Percentiles rank a stretch among this genome's conserved stretches.
These are phyloP conservation scores for Blastomyces silverae DNA, from an alignment of 2,329 filamentous ascomycete species.

Conservation along the genomic window DNA sequence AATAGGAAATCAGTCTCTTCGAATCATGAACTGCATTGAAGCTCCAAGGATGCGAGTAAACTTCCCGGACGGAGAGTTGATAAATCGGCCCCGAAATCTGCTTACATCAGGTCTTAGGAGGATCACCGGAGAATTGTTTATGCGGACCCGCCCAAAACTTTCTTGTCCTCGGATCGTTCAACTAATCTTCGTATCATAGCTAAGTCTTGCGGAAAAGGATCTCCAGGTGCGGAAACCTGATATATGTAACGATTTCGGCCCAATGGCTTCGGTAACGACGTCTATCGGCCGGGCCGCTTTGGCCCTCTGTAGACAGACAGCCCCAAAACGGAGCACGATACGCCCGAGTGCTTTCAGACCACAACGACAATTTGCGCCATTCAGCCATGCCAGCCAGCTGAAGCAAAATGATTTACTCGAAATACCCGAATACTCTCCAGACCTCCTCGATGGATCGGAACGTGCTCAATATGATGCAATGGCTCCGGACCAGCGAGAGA, in stretches of 20 bases:
- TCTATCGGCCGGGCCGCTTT: conserved; percentile 35
- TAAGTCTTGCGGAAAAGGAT: background rate
- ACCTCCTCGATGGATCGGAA: conserved; percentile 4
- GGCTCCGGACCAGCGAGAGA: conserved; percentile 29
- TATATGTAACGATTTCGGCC: conserved; percentile 20
- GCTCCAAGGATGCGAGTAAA: background rate
- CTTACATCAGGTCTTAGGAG: background rate
- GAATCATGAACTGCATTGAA: background rate
- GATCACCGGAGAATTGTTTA: background rate
- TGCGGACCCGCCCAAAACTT: background rate
- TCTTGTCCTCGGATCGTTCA: background rate
- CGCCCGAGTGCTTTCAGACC: conserved; percentile 11
- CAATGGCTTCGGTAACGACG: conserved; percentile 38
- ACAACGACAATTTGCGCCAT: conserved; percentile 5
- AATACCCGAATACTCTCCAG: conserved; percentile 10
- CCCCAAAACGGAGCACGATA: conserved; percentile 18
- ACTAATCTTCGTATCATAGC: background rate
- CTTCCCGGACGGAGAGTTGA: background rate
- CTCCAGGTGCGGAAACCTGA: background rate
- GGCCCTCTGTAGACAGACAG: conserved; percentile 30
- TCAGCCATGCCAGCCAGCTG: conserved; percentile 7
- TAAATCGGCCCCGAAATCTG: too few relatives aligned
- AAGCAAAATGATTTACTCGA: conserved; percentile 4
- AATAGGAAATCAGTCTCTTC: background rate
- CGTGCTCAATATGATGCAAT: conserved; percentile 12